Evolutionary conservation across 306 rosid genomes (phyloP).

Genomic region (Senna siamea): DNA sequence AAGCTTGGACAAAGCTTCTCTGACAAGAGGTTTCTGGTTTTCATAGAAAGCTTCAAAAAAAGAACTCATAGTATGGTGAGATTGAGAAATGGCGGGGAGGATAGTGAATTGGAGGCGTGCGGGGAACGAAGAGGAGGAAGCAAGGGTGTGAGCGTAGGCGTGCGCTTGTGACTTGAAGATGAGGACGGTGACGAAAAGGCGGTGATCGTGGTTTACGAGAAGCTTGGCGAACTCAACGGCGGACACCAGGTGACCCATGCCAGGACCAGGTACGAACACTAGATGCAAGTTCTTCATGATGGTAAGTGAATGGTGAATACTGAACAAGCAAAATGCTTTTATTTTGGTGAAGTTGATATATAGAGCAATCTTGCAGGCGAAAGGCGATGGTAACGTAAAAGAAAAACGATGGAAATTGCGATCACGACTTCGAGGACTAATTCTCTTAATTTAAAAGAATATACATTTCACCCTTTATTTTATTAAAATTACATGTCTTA

Average conservation of each 20-base stretch:
- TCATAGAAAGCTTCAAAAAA: not conserved
- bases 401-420: too few relatives aligned
- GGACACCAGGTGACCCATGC: not conserved
- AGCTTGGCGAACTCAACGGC: not conserved
- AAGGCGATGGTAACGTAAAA: too few relatives aligned
- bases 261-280: not conserved
- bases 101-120: not conserved
- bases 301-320: not conserved
- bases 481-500: too few relatives aligned
- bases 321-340: too few relatives aligned
- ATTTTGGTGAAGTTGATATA: too few relatives aligned
- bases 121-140: not conserved
- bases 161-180: not conserved
- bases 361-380: too few relatives aligned
- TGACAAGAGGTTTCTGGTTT: not conserved
- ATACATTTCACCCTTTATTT: too few relatives aligned
- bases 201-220: not conserved
- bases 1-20: slow-evolving; percentile 27
- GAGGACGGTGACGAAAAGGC: not conserved
- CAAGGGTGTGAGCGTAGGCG: not conserved
- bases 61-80: not conserved
- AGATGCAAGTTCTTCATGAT: not conserved
- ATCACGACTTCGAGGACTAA: too few relatives aligned
- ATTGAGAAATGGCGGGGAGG: not conserved
- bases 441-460: too few relatives aligned